Base-by-base conservation (phyloP, 345 rosid genomes). In the Populus deltoides region DNA sequence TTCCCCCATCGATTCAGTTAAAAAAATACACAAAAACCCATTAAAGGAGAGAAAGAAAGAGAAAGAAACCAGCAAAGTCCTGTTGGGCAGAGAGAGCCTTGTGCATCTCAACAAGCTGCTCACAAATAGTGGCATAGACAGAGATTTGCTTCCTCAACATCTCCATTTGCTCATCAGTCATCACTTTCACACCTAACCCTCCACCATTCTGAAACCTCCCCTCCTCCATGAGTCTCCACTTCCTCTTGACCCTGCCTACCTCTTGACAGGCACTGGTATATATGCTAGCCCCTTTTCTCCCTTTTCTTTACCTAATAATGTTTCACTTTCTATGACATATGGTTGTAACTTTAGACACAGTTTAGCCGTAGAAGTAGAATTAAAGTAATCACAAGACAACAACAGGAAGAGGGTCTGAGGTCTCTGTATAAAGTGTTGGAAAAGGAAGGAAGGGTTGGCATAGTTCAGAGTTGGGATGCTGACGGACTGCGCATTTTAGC, bases 91-190 rank as follows among this genome's bases (percentile, higher is more conserved):
- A 85, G 73, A 88, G 71, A 67, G 86, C 35, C 29, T 78, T 87
- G 80, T 92, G 91, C 87, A 88, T 86, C 77, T 86, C 81, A 43
- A 87, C 83, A 25, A 93, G 96, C 83, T 83, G 87, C 27, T 90
- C 90, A 57, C 88, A 87, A 25, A 93, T 84, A 17, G 81, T 76
- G 33, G 88, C 79, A 67, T 89, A 93, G 24, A 88, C 84, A 65
- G 89, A 85, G 77, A 93, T 93, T 76, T 93, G 97, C 76, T 87
- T 91, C 76, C 93, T 83, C 57, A 89, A 82, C 38, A 81, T 73
- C 87, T 90, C 97, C 88, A 92, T 79, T 66, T 93, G 98, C 78
- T 90, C 98, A 69, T 93, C 94, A 16, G 91, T 93, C 91, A 93
- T 90, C 79, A 90, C 90, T 49, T 79, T 88, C 74, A 83, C 84